These are phyloP conservation scores for Pythium scleroteichum DNA, from an alignment of 352 stramenopile genomes.

Conservation along the genomic window DNA sequence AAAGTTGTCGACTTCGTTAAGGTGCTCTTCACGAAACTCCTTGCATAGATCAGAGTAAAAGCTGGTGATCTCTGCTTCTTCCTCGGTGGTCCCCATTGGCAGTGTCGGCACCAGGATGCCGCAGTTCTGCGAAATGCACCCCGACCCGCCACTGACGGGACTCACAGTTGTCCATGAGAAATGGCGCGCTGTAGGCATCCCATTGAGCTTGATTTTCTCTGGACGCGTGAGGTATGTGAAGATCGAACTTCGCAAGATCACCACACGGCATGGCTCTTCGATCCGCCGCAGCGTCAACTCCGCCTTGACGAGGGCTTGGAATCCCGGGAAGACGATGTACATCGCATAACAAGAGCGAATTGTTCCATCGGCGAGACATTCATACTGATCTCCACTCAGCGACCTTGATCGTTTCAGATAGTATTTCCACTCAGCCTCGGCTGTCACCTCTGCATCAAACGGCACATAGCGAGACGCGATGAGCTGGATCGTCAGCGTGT, in stretches of 20 bases:
- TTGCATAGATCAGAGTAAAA: not conserved
- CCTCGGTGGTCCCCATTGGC: not conserved
- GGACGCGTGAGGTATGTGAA: conserved; percentile 1
- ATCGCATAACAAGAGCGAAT: no score
- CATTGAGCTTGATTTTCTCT: not conserved
- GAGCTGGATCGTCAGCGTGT: not conserved
- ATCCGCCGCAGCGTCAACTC: conserved; percentile 1
- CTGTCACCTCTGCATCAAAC: conserved; percentile 4
- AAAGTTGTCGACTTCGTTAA: conserved; percentile 6
- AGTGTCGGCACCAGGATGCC: not conserved
- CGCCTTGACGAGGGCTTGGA: conserved; percentile 4
- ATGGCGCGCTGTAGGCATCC: not conserved
- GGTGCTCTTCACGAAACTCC: conserved; percentile 1
- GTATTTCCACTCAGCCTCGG: conserved; percentile 4
- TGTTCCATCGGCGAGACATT: no score
- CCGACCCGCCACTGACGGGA: not conserved
- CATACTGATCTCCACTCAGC: not conserved
- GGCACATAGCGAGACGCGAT: conserved; percentile 11
- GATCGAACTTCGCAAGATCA: conserved; percentile 1
- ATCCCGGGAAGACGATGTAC: conserved; percentile 1
- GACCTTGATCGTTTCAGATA: not conserved
- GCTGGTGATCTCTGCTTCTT: not conserved
- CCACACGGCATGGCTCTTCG: conserved; percentile 2
- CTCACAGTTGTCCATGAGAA: conserved; percentile 3
- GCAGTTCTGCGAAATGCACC: conserved; percentile 4